phyloP scores from a whole-genome alignment of 2,329 filamentous ascomycete species.

The Teratosphaeria gauchensis region DNA sequence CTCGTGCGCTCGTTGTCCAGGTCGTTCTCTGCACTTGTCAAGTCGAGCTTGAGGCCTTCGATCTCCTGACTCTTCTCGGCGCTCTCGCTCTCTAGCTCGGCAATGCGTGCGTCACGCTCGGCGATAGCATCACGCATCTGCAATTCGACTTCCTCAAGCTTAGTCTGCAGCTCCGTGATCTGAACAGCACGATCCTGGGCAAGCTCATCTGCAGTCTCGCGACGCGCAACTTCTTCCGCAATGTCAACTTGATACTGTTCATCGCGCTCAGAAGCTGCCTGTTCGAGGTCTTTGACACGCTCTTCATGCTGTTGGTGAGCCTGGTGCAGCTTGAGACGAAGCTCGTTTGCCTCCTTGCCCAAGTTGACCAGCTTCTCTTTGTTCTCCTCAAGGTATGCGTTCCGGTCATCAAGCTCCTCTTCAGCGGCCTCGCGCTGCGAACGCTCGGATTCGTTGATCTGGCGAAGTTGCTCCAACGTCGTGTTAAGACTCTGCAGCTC shows the following conservation, averaged over 20 bases:
- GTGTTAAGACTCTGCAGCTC: conserved; percentile 20
- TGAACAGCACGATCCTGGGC: conserved; percentile 25
- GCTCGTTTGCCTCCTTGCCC: conserved; percentile 39
- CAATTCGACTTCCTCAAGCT: conserved; percentile 25
- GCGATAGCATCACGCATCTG: conserved; percentile 18
- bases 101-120: conserved; percentile 23
- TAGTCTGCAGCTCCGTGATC: conserved; percentile 27
- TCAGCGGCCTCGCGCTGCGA: conserved; percentile 36
- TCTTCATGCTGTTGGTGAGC: conserved; percentile 34
- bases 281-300: conserved; percentile 30
- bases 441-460: conserved; percentile 31
- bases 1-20: conserved; percentile 11
- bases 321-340: conserved; percentile 39
- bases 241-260: conserved; percentile 30
- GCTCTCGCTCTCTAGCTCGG: conserved; percentile 17
- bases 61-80: conserved; percentile 16
- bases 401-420: conserved; percentile 32
- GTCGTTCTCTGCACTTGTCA: conserved; percentile 14
- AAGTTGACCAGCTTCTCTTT: conserved; percentile 30
- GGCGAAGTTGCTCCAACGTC: conserved; percentile 29
- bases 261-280: conserved; percentile 29
- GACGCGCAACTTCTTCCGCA: conserved; percentile 28
- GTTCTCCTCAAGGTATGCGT: conserved; percentile 32
- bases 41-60: conserved; percentile 16
- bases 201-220: conserved; percentile 29